These are phyloP conservation scores for Avena sativa DNA, from an alignment of 176 grass and related monocot genomes.

Conservation along the genomic window DNA sequence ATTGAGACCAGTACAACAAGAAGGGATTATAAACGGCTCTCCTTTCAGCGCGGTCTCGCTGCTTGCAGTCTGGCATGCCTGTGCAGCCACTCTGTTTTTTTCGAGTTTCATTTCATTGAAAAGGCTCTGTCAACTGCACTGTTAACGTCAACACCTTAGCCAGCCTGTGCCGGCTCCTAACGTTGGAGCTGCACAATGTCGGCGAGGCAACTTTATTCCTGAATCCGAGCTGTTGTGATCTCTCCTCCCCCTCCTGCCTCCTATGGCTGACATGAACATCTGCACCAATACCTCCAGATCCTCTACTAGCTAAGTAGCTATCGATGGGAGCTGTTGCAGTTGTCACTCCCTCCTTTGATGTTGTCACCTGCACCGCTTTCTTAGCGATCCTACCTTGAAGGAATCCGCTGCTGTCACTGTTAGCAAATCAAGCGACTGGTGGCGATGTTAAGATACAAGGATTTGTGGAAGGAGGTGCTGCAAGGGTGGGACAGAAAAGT, in stretches of 20 bases:
- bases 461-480: slow-evolving; percentile 3
- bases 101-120: too few species aligned
- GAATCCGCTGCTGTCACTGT: not conserved
- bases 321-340: not conserved
- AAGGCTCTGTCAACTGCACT: not conserved
- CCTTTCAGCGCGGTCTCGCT: not conserved
- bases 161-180: not conserved
- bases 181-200: not conserved
- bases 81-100: not conserved
- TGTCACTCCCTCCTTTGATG: not conserved
- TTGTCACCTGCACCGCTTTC: slow-evolving; percentile 8
- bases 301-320: not conserved
- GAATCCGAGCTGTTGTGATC: not conserved
- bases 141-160: not conserved
- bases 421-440: not conserved
- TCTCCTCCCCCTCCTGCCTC: not conserved
- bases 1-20: not conserved
- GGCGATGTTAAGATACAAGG: not conserved
- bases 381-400: not conserved
- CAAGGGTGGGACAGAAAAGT: not conserved
- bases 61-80: not conserved
- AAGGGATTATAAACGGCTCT: not conserved
- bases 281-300: slow-evolving; percentile 19
- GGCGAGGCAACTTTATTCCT: not conserved
- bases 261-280: not conserved